phyloP scores from a whole-genome alignment of 2,329 filamentous ascomycete species.

The Tolypocladium endophyticum region DNA sequence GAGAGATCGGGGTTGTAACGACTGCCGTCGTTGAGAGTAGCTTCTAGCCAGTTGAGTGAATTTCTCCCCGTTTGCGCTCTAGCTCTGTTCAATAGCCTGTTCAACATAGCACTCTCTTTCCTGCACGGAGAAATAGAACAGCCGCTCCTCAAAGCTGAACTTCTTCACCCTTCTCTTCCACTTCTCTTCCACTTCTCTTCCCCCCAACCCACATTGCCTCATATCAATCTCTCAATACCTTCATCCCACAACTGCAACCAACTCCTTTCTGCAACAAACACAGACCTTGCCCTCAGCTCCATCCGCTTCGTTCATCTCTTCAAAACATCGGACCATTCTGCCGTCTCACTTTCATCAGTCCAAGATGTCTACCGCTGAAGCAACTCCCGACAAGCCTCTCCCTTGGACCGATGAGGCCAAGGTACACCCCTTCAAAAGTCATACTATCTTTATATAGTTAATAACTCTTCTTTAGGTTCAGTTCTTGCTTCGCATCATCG shows the following conservation, averaged over 20 bases:
- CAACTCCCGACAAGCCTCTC: conserved; percentile 10
- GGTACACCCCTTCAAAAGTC: conserved; percentile 7
- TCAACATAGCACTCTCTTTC: not conserved
- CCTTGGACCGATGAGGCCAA: conserved; percentile 28
- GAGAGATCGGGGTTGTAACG: conserved; percentile 95
- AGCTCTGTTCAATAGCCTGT: not conserved
- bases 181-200: not conserved
- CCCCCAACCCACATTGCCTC: not conserved
- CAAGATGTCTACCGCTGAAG: conserved; percentile 11
- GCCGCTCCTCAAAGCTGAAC: no score
- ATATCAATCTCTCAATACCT: not conserved
- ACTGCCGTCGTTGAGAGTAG: conserved; percentile 50
- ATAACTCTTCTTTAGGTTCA: conserved; percentile 14
- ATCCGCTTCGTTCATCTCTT: not conserved
- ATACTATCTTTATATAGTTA: not conserved
- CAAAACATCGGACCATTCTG: not conserved
- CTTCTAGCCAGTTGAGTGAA: not conserved
- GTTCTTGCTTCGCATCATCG: conserved; percentile 24
- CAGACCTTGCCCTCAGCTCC: not conserved
- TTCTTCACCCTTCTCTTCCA: not conserved
- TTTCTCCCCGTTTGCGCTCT: not conserved
- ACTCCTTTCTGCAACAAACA: not conserved
- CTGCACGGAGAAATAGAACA: not conserved
- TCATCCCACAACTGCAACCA: not conserved
- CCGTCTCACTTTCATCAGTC: not conserved